Conservation (phyloP, 2,329 filamentous ascomycete species). For the Grosmannia clavigera region DNA sequence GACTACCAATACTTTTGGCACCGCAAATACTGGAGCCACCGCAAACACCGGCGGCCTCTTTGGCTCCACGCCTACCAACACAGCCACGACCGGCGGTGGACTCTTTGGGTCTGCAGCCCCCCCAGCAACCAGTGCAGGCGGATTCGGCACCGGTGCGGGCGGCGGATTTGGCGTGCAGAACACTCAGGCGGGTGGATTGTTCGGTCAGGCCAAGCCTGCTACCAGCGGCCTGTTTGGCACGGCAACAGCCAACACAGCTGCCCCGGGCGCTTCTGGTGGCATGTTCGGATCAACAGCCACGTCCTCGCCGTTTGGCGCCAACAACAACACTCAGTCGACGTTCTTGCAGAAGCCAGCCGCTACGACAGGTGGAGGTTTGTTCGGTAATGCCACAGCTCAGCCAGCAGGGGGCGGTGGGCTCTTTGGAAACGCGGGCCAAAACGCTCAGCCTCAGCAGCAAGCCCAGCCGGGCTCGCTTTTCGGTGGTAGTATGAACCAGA, state of each 20-base stretch:
- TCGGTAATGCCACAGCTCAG: conserved; percentile 25
- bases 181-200: conserved; percentile 16
- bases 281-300: conserved; percentile 5
- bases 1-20: conserved; percentile 19
- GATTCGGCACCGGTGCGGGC: conserved; percentile 2
- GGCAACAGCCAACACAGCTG: not conserved
- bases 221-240: conserved; percentile 13
- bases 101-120: conserved; percentile 18
- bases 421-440: conserved; percentile 33
- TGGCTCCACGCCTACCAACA: conserved; percentile 17
- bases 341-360: conserved; percentile 30
- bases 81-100: conserved; percentile 10
- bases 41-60: conserved; percentile 19
- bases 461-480: conserved; percentile 28
- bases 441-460: conserved; percentile 23
- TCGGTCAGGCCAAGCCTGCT: conserved; percentile 18
- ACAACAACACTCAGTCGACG: not conserved
- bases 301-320: conserved; percentile 4
- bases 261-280: conserved; percentile 4
- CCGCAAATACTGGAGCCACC: not conserved
- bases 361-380: conserved; percentile 31
- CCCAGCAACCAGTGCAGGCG: conserved; percentile 9
- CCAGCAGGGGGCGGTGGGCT: conserved; percentile 29
- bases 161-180: conserved; percentile 18
- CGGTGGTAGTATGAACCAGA: conserved; percentile 31